Evolutionary conservation across 1,284 basidiomycete genomes (phyloP), one percentile per base, ranked within the genome.

Genomic region (Apiotrichum akiyoshidainum): DNA sequence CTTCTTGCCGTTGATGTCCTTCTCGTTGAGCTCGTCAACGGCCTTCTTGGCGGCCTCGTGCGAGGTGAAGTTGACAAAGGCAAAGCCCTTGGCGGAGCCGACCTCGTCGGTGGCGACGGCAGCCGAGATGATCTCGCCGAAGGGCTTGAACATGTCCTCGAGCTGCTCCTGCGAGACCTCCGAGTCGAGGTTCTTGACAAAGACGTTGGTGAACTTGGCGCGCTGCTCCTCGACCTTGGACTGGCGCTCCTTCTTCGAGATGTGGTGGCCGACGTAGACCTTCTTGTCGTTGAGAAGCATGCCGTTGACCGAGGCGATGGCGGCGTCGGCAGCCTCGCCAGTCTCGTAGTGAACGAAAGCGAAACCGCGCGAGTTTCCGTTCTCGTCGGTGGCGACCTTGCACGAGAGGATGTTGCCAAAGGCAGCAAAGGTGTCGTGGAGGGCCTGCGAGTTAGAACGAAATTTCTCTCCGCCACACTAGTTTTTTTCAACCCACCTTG

Each of bases 211-310:
- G 83, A 92, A 99, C 73, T 93, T 90, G 50, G 93, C 83, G 77
- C 90, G 92, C 85, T 92, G 89, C 82, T 99, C 95, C 77, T 99
- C 96, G 65, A 99, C 84, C 83, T 99, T 98, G 75, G 93, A 92
- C 82, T 95, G 90, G 68, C 93, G 89, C 81, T 97, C 93, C 87
- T 96, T 97, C 84, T 91, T 91, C 63, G 93, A 93, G 76, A 99
- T 89, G 82, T 99, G 95, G 77, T 94, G 86, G 59, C 95, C 96
- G 70, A 99, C 96, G 74, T 89, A 99, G 71, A 99, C 96, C 82
- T 97, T 95, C 82, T 94, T 95, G 82, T 99, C 96, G 81, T 99
- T 99, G 75, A 99, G 82, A 63, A 99, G 81, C 96, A 99, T 99
- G 67, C 95, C 94, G 79, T 99, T 97, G 78, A 99, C 96, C 63